Conservation (phyloP, 2,329 filamentous ascomycete species). For the Chalaropsis thielavioides region DNA sequence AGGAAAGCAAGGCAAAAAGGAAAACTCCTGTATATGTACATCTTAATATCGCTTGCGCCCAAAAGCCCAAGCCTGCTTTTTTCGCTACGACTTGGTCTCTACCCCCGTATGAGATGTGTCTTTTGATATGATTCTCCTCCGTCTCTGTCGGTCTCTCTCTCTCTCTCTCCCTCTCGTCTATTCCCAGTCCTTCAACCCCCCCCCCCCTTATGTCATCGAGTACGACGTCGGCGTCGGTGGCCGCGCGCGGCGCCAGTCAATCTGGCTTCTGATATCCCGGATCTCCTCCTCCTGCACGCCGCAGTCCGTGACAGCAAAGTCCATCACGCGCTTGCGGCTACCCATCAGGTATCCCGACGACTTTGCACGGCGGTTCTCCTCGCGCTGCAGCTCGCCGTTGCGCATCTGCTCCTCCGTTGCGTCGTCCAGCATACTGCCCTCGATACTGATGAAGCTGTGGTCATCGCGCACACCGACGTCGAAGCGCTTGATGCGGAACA, state of each 20-base stretch:
- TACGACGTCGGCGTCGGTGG: slow-evolving; percentile 16
- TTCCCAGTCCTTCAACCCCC: not conserved
- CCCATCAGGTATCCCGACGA: slow-evolving; percentile 13
- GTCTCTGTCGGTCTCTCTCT: not conserved
- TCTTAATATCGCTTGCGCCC: not conserved
- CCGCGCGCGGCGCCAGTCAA: slow-evolving; percentile 16
- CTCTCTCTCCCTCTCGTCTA: not conserved
- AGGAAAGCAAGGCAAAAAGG: too few species aligned
- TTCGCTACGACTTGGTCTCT: not conserved
- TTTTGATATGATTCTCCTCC: not conserved
- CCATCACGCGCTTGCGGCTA: slow-evolving; percentile 4
- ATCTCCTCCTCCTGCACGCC: slow-evolving; percentile 15
- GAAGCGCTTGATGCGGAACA: slow-evolving; percentile 71
- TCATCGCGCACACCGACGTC: slow-evolving; percentile 63
- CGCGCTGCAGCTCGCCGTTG: slow-evolving; percentile 27
- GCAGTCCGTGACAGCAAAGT: slow-evolving; percentile 16
- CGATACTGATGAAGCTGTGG: slow-evolving; percentile 69
- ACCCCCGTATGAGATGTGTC: not conserved
- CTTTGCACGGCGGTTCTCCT: slow-evolving; percentile 9
- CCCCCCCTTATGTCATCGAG: slow-evolving; percentile 10
- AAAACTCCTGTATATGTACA: slow-evolving; percentile 4
- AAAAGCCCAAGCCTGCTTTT: not conserved
- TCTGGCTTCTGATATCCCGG: slow-evolving; percentile 15
- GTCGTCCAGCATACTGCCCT: slow-evolving; percentile 68
- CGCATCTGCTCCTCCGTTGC: slow-evolving; percentile 48